Base-by-base conservation (phyloP, 73 alveolate species). In the Paramecium bursaria region DNA sequence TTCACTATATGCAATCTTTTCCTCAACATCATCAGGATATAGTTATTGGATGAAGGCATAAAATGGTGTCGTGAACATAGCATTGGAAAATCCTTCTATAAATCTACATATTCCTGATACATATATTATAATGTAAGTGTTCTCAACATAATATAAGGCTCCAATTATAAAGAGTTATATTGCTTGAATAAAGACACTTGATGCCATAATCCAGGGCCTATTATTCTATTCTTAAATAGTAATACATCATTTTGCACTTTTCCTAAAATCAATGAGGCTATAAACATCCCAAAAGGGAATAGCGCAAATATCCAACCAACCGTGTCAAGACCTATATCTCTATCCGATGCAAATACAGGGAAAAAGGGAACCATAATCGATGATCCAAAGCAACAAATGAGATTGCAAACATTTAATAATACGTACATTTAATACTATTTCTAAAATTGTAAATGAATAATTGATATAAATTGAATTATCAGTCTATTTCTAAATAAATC, bases 41-140 rank as follows among this genome's bases (percentile, higher is more conserved):
- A 57, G 39, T 31, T 26, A 57, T 11, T 48, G 76, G 31, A 57
- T 57, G 31, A 26, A 57, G 29, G 76, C 76, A 57, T 57, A 57
- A 29, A 57, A 57, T 44, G 76, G 76, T 0, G 76, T 57, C 76
- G 31, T 57, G 31, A 57, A 57, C 76, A 57, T 57, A 6, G 76
- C n/a, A n/a, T n/a, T n/a, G n/a, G n/a, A n/a, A n/a, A n/a, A n/a
- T n/a, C n/a, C n/a, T n/a, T n/a, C n/a, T n/a, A n/a, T n/a, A n/a
- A n/a, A n/a, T n/a, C n/a, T n/a, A n/a, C n/a, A n/a, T n/a, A n/a
- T n/a, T n/a, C n/a, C n/a, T n/a, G n/a, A n/a, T n/a, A n/a, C n/a
- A n/a, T n/a, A n/a, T n/a, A n/a, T n/a, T n/a, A n/a, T n/a, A n/a
- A n/a, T n/a, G n/a, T n/a, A n/a, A n/a, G n/a, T n/a, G n/a, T n/a